Evolutionary conservation across 2,329 filamentous ascomycete species (phyloP), one percentile per base, ranked within the genome.

Genomic region (Claviceps monticola): DNA sequence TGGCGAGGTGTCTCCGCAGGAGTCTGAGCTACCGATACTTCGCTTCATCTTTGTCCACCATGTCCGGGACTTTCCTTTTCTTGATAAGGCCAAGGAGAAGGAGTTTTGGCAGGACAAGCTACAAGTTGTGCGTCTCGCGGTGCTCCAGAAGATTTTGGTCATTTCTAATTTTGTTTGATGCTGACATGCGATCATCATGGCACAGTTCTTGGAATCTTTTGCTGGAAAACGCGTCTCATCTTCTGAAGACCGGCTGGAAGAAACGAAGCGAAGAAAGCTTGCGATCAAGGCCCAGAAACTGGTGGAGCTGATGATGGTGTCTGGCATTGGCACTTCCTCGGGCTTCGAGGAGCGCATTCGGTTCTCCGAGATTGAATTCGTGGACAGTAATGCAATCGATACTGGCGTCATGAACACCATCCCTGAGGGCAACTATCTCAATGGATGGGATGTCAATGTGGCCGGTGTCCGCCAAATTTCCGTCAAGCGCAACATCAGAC

Each of bases 31-130:
- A 29, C 93, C 93, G 17, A 85, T 98, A 56, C 74, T 98, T 55
- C 82, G 93, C 58, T 97, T 93, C 71, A 95, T 98, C 63, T 98
- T 98, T 65, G 93, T 97, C 51, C 86, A 97, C 65, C 90, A 97
- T 82, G 82, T 98, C 54, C 88, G 93, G 62, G 94, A 97, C 62
- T 98, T 98, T 62, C 93, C 93, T 1, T 98, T 98, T 64, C 79
- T 98, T 57, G 89, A 98, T 69, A 88, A 95, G 74, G 93, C 93
- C 21, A 85, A 82, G 63, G 93, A 98, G 76, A 95, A 97, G 77
- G 93, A 98, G 70, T 98, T 98, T 63, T 98, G 93, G 93, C 93
- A 98, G 71, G 89, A 97, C 65, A 97, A 95, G 68, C 74, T 98
- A 55, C 93, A 98, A 73, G 80, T 90, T 64, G 88, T 95, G 71